Evolutionary conservation across 106 monocot genomes (phyloP), one percentile per base, ranked within the genome.

Genomic region (Posidonia australis): DNA sequence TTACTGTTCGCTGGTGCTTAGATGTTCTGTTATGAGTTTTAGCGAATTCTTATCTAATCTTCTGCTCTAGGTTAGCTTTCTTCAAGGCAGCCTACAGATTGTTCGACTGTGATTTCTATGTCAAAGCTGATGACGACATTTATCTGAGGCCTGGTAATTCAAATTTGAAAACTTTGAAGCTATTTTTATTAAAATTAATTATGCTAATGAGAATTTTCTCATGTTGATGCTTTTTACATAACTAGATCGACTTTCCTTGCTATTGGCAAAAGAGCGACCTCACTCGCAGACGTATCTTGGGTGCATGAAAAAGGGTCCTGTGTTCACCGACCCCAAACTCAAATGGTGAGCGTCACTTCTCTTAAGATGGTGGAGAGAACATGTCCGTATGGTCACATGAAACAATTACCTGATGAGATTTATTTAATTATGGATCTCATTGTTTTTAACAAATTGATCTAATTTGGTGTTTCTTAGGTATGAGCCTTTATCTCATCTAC

Each of bases 111-210:
- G 84, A 98, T 22, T 98, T 87, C 52, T 98, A 90, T 71, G 96
- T 98, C 12, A 98, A 98, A 77, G 87, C 90, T 31, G 96, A 90
- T 74, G 90, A 98, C 81, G 90, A 98, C 60, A 98, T 98, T 51
- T 98, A 96, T 71, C 54, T 96, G 55, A 77, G 90, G 70, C 96
- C 96, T 70, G 96, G 96, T 96, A 70, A 71, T n/a, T 36, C 23
- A 44, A 72, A 9, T 41, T 53, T 43, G 18, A 46, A 9, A 36
- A 36, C 36, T 36, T 36, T 7, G 7, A 4, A 7, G 36, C 5
- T 36, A 36, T 36, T 30, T 18, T 14, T 31, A 30, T 31, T 16
- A 11, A 28, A 13, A 26, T 32, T 59, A 13, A 30, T 3, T 19
- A 18, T 12, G 0, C 20, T 56, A 56, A 22, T 23, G 24, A 24